A percentile compares a stretch with the other conserved stretches of the same genome.
phyloP scores from a whole-genome alignment of 345 rosid genomes.

The Melaleuca quinquenervia region DNA sequence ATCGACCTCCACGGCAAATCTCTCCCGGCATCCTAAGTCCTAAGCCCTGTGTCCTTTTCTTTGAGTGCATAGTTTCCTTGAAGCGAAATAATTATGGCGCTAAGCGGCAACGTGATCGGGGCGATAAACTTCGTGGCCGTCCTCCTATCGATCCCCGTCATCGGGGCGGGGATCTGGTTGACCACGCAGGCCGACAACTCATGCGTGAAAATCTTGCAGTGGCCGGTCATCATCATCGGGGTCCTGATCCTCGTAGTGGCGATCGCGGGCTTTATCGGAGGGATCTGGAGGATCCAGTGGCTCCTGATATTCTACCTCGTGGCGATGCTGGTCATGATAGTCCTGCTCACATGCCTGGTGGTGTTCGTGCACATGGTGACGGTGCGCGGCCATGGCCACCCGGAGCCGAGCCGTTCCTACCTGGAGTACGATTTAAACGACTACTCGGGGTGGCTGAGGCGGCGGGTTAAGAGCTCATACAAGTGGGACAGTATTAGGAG shows the following conservation, averaged over 20 bases:
- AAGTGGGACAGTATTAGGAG: conserved; percentile 76
- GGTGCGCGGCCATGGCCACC: conserved; percentile 63
- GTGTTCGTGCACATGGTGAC: conserved; percentile 79
- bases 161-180: conserved; percentile 91
- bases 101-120: conserved; percentile 74
- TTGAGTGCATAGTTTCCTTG: not conserved
- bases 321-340: conserved; percentile 64
- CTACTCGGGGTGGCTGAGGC: conserved; percentile 65
- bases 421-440: conserved; percentile 72
- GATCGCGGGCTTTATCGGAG: conserved; percentile 74
- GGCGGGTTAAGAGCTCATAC: conserved; percentile 52
- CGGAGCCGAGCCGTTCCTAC: conserved; percentile 64
- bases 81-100: conserved; percentile 30
- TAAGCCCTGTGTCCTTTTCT: not conserved
- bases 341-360: conserved; percentile 47
- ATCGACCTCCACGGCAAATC: not conserved
- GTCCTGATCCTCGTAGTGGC: conserved; percentile 54
- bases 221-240: conserved; percentile 88
- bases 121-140: conserved; percentile 79
- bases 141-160: conserved; percentile 76
- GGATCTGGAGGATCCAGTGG: conserved; percentile 77
- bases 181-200: conserved; percentile 65
- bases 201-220: conserved; percentile 73
- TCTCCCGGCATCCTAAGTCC: not conserved
- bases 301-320: conserved; percentile 65